A percentile compares a stretch with the other conserved stretches of the same genome.
Evolutionary conservation across 768 basidiomycete genomes (phyloP).

Genomic region (Suillus weaverae): DNA sequence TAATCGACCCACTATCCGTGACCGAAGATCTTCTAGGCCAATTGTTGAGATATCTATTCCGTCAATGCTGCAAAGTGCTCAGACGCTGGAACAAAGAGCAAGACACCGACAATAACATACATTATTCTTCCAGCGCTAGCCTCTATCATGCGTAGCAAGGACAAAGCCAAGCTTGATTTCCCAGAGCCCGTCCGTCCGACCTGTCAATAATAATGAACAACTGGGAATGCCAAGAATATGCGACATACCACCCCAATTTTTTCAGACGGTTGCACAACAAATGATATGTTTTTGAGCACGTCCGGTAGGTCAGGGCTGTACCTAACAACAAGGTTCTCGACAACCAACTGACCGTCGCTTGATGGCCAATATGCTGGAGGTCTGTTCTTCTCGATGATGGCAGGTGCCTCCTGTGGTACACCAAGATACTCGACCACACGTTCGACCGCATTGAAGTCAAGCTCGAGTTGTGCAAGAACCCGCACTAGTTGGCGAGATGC

Average conservation of each 20-base stretch:
- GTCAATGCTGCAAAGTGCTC: constrained; percentile 48
- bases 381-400: constrained; percentile 50
- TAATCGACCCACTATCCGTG: constrained; percentile 47
- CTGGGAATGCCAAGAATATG: background rate
- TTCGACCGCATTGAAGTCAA: constrained; percentile 76
- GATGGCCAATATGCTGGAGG: constrained; percentile 79
- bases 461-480: constrained; percentile 68
- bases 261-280: constrained; percentile 58
- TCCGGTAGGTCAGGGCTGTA: constrained; percentile 65
- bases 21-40: constrained; percentile 68
- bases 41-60: constrained; percentile 67
- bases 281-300: constrained; percentile 58
- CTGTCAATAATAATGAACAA: constrained; percentile 28
- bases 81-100: background rate
- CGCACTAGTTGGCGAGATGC: constrained; percentile 67
- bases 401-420: constrained; percentile 67
- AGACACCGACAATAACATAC: constrained; percentile 35
- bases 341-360: constrained; percentile 52
- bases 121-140: constrained; percentile 55
- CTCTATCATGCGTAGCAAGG: constrained; percentile 45
- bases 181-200: constrained; percentile 72
- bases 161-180: constrained; percentile 37
- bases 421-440: constrained; percentile 71
- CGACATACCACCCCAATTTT: constrained; percentile 65
- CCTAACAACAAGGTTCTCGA: constrained; percentile 58